Percentiles rank a stretch among this genome's conserved stretches.
phyloP scores from a whole-genome alignment of 2,329 filamentous ascomycete genomes.

The Apiospora sp. region DNA sequence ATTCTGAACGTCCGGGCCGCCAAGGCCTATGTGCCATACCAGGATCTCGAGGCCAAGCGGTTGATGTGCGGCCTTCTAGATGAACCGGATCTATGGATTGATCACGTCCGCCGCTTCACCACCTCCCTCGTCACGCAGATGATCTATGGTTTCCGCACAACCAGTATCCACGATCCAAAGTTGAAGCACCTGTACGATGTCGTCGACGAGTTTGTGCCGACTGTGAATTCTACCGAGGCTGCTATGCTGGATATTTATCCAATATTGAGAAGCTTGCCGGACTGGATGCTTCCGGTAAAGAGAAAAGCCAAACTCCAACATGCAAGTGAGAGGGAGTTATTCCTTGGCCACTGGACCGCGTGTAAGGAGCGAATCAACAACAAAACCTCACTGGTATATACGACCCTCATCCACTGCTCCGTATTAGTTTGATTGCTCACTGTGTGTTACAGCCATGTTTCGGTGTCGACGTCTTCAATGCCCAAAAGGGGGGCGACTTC shows the following conservation, averaged over 20 bases:
- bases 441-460: slow-evolving; percentile 34
- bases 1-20: slow-evolving; percentile 56
- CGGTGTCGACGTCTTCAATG: slow-evolving; percentile 35
- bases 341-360: slow-evolving; percentile 47
- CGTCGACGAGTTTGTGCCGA: slow-evolving; percentile 43
- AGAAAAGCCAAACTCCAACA: slow-evolving; percentile 52
- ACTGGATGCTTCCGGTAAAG: slow-evolving; percentile 48
- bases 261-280: slow-evolving; percentile 52
- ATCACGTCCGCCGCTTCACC: slow-evolving; percentile 56
- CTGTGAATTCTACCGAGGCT: slow-evolving; percentile 39
- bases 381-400: slow-evolving; percentile 38
- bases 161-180: slow-evolving; percentile 46
- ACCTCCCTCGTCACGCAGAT: slow-evolving; percentile 58
- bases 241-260: slow-evolving; percentile 57
- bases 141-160: slow-evolving; percentile 55
- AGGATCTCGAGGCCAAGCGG: slow-evolving; percentile 62
- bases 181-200: slow-evolving; percentile 52
- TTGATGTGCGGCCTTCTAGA: slow-evolving; percentile 59
- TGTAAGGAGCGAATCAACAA: slow-evolving; percentile 45
- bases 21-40: slow-evolving; percentile 60
- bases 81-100: slow-evolving; percentile 48
- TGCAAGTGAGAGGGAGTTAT: slow-evolving; percentile 50
- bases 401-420: neutral
- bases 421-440: neutral
- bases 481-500: slow-evolving; percentile 41